phyloP scores from a whole-genome alignment of 495 filamentous ascomycete genomes.

The Mycothermus thermophilus region DNA sequence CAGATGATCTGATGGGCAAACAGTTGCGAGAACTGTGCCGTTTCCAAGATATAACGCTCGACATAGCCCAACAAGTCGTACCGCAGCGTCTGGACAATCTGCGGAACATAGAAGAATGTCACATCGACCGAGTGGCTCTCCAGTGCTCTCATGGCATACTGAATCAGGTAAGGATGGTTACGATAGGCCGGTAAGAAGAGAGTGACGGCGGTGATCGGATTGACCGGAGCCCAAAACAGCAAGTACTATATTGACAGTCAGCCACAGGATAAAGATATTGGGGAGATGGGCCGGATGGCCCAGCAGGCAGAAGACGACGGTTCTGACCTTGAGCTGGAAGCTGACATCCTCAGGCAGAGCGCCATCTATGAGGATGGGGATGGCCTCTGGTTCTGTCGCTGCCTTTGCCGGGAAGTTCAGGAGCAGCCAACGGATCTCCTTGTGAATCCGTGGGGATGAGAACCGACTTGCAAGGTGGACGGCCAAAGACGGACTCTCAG shows the following conservation, averaged over 20 bases:
- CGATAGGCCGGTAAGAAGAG: constrained; percentile 86
- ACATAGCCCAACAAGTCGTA: constrained; percentile 93
- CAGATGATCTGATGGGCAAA: constrained; percentile 99
- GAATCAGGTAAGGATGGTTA: constrained; percentile 88
- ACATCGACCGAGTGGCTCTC: constrained; percentile 90
- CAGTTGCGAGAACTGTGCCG: constrained; percentile 84
- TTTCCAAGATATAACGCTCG: constrained; percentile 91
- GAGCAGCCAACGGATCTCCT: constrained; percentile 64
- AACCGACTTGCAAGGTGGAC: constrained; percentile 72
- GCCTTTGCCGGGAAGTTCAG: constrained; percentile 73
- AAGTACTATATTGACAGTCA: constrained; percentile 52
- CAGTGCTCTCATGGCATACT: constrained; percentile 93
- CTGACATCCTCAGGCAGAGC: constrained; percentile 63
- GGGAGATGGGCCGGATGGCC: too few species aligned
- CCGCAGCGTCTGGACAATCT: constrained; percentile 91
- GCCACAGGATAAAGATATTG: constrained; percentile 2
- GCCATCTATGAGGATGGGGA: constrained; percentile 67
- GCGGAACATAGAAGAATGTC: constrained; percentile 96
- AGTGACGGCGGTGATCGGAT: constrained; percentile 81
- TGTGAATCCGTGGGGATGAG: constrained; percentile 52
- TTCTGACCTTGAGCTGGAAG: constrained; percentile 64
- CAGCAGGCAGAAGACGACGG: too few species aligned
- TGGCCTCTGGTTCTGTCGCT: constrained; percentile 60
- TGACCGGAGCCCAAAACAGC: constrained; percentile 86
- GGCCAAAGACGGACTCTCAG: constrained; percentile 65